A percentile compares a stretch with the other conserved stretches of the same genome.
phyloP scores from a whole-genome alignment of 1,284 basidiomycete species.

The Irpex lacteus region DNA sequence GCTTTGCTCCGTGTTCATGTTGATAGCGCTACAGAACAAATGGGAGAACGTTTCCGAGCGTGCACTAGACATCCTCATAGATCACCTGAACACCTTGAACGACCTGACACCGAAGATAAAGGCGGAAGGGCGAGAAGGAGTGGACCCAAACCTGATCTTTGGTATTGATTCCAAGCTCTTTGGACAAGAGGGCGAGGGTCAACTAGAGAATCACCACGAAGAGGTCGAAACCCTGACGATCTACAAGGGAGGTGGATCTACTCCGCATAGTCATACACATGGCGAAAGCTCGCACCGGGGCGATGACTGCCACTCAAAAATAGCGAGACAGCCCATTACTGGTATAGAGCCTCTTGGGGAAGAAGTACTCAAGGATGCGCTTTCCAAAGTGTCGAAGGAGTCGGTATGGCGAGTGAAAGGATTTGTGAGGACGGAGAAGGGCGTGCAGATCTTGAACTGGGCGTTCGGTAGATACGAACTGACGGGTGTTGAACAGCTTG shows the following conservation, averaged over 20 bases:
- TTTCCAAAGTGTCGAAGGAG: slow-evolving; percentile 62
- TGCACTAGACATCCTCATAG: slow-evolving; percentile 75
- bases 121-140: slow-evolving; percentile 60
- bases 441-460: slow-evolving; percentile 78
- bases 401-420: slow-evolving; percentile 80
- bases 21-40: slow-evolving; percentile 60
- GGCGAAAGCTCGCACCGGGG: slow-evolving; percentile 17
- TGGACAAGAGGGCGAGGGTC: slow-evolving; percentile 29
- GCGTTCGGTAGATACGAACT: slow-evolving; percentile 85
- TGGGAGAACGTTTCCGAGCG: slow-evolving; percentile 81
- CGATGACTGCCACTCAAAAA: slow-evolving; percentile 8
- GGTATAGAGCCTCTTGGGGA: slow-evolving; percentile 19
- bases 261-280: slow-evolving; percentile 29
- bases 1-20: not conserved
- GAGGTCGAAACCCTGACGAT: slow-evolving; percentile 82
- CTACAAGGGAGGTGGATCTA: slow-evolving; percentile 36
- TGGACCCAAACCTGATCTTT: slow-evolving; percentile 77
- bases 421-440: slow-evolving; percentile 58
- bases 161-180: slow-evolving; percentile 82
- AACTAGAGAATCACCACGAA: slow-evolving; percentile 53
- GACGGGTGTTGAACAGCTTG: slow-evolving; percentile 35
- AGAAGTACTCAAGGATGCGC: slow-evolving; percentile 40
- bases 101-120: slow-evolving; percentile 83
- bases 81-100: slow-evolving; percentile 87
- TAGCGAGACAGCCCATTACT: slow-evolving; percentile 7